Percentiles rank a stretch among this genome's conserved stretches.
Evolutionary conservation across 1,284 basidiomycete genomes (phyloP).

Genomic region (Irpex lacteus): DNA sequence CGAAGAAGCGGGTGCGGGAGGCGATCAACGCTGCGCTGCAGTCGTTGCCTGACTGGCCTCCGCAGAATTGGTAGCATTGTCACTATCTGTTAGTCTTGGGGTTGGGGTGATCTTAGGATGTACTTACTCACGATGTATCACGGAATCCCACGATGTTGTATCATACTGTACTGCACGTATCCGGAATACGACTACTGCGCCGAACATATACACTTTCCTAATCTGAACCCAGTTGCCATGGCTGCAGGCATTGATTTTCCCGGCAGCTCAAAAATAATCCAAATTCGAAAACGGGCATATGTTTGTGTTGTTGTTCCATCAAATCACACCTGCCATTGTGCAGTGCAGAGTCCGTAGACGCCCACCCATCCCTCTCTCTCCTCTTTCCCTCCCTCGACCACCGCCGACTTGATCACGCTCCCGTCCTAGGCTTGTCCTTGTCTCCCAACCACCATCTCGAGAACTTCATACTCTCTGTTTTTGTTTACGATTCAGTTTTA

Average conservation of each 20-base stretch:
- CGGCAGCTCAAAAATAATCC: not conserved
- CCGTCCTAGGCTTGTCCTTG: not conserved
- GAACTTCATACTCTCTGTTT: too few relatives aligned
- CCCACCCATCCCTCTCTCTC: conserved; percentile 3
- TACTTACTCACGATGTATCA: not conserved
- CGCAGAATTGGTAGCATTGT: conserved; percentile 17
- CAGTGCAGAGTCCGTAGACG: not conserved
- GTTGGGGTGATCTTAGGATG: not conserved
- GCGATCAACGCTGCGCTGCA: conserved; percentile 36
- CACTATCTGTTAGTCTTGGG: not conserved
- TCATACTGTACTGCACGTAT: not conserved
- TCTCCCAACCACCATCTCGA: conserved; percentile 2
- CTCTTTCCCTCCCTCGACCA: not conserved
- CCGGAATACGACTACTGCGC: not conserved
- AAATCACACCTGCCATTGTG: not conserved
- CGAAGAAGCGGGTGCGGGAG: conserved; percentile 38
- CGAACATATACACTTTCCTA: not conserved
- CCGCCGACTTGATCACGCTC: not conserved
- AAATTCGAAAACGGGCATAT: not conserved
- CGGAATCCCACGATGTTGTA: not conserved
- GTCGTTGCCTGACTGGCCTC: conserved; percentile 36
- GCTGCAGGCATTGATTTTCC: not conserved
- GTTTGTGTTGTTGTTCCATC: not conserved
- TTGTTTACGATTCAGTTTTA: conserved; percentile 16
- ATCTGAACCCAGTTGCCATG: not conserved